Conservation (phyloP, 495 filamentous ascomycete species). For the Penicillium parvum region DNA sequence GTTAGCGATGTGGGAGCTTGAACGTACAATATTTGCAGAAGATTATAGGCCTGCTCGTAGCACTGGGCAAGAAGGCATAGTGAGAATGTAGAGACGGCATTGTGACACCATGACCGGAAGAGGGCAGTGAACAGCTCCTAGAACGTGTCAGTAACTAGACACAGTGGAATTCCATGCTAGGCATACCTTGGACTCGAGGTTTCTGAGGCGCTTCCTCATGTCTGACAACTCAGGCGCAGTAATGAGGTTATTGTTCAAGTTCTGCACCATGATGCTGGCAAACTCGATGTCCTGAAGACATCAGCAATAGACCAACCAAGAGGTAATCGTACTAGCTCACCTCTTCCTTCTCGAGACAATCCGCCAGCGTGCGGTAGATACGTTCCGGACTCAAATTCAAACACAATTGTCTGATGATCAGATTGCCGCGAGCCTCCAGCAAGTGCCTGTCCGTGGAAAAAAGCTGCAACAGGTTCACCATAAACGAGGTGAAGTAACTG, state of each 20-base stretch:
- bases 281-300: constrained; percentile 78
- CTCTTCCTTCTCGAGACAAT: constrained; percentile 96
- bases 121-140: constrained; percentile 93
- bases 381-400: constrained; percentile 87
- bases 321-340: constrained; percentile 25
- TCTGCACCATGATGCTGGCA: constrained; percentile 99
- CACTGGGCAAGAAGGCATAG: constrained; percentile 94
- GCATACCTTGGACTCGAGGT: constrained; percentile 75
- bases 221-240: constrained; percentile 93
- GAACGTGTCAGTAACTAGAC: constrained; percentile 11
- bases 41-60: constrained; percentile 96
- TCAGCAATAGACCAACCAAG: constrained; percentile 7
- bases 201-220: constrained; percentile 81
- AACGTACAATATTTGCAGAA: constrained; percentile 89
- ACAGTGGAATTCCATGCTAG: background rate
- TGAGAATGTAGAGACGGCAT: constrained; percentile 96
- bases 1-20: background rate
- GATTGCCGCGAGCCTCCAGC: constrained; percentile 86
- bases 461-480: constrained; percentile 92
- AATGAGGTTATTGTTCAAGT: constrained; percentile 97
- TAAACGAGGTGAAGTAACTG: constrained; percentile 94
- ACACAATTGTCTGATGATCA: constrained; percentile 95
- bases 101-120: constrained; percentile 97
- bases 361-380: constrained; percentile 93
- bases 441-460: constrained; percentile 91